phyloP scores from a whole-genome alignment of 345 rosid genomes.

The Excoecaria cochinchinensis region DNA sequence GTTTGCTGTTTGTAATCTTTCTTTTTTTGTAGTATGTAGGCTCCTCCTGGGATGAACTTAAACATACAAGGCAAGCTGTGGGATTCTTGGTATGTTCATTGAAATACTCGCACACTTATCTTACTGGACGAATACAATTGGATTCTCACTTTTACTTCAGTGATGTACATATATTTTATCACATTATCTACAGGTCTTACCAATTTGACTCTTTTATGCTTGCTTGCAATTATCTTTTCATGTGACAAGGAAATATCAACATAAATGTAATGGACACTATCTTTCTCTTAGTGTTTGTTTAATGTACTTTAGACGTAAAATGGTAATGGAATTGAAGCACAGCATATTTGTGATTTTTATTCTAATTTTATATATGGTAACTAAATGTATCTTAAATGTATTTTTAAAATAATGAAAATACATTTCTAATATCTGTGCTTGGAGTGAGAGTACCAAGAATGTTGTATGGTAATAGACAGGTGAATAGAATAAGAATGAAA shows the following conservation, averaged over 20 bases:
- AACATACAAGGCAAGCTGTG: constrained; percentile 98
- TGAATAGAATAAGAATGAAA: not conserved
- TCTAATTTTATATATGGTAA: not conserved
- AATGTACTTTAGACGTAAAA: too few relatives aligned
- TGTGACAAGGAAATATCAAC: not conserved
- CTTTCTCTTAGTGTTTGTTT: not conserved
- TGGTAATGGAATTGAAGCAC: not conserved
- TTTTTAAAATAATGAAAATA: not conserved
- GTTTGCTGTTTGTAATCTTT: constrained; percentile 7
- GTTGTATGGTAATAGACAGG: not conserved
- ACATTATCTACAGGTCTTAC: not conserved
- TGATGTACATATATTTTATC: not conserved
- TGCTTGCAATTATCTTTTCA: not conserved
- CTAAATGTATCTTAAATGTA: not conserved
- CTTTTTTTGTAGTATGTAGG: constrained; percentile 72
- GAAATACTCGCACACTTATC: not conserved
- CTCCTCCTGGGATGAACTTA: constrained; percentile 96
- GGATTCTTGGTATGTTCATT: constrained; percentile 74
- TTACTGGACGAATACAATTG: not conserved
- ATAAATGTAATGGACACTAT: not conserved
- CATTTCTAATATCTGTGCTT: not conserved
- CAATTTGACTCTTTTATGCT: not conserved
- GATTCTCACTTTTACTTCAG: not conserved
- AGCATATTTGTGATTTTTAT: not conserved
- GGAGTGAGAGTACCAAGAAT: not conserved